Evolutionary conservation across 2,329 filamentous ascomycete species (phyloP), one percentile per base, ranked within the genome.

Genomic region (Bimuria novae-zelandiae): DNA sequence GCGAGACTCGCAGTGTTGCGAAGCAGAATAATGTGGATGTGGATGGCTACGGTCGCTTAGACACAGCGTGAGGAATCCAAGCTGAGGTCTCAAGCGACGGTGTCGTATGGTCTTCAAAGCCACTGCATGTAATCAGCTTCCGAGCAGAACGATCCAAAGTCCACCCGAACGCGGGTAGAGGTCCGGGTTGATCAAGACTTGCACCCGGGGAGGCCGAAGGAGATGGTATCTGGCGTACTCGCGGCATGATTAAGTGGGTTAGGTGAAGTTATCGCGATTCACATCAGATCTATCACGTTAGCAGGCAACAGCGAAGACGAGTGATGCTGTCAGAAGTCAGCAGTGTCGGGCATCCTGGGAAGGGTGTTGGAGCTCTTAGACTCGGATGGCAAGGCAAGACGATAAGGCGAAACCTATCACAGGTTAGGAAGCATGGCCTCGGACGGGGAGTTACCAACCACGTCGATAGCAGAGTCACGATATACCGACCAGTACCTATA

Each of bases 401-500:
- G 14, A n/a, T 12, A 47, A 19, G 44, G 32, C 51, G 45, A 21
- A 17, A 41, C 40, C 51, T 53, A 35, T 49, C 39, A 45, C 33
- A 19, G 33, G 45, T 53, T 23, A 53, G 45, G 45, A n/a, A 48
- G 17, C n/a, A 40, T 33, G 33, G 23, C 16, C 12, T 23, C 6
- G 29, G 25, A 21, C 42, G 45, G 51, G 33, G 39, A 36, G 7
- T 29, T 45, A 49, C 40, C 41, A 50, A 49, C 52, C 53, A 56
- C 49, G 36, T 47, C 49, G n/a, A 21, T 16, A 11, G 42, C 42
- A 30, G 12, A 46, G 46, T 56, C 54, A 56, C 54, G 33, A 44
- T 32, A 40, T 29, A 50, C 19, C 49, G 32, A 47, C 50, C 49
- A 42, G 52, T n/a, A 32, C 30, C 33, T 44, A 33, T 23, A 36